These are phyloP conservation scores for Heracleum sosnowskyi DNA, from an alignment of 129 eudicot genomes.

Conservation along the genomic window DNA sequence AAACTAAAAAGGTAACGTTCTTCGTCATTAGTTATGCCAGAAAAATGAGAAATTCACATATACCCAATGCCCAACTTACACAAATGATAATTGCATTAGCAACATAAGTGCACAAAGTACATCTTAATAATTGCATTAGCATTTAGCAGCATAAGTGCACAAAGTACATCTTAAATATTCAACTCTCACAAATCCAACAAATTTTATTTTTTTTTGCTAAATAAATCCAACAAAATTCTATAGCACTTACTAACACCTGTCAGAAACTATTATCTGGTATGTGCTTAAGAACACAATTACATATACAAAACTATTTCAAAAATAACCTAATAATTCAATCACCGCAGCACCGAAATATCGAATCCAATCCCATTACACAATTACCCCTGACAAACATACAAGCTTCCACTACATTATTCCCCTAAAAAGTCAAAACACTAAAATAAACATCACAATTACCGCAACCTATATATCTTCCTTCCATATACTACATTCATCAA, in stretches of 20 bases:
- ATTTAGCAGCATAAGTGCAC: not conserved
- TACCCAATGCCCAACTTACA: not conserved
- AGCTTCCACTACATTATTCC: not conserved
- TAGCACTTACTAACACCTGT: not conserved
- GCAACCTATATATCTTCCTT: too few species aligned
- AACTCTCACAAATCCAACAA: not conserved
- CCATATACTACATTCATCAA: not conserved
- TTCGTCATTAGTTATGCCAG: not conserved
- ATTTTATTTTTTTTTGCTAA: too few species aligned
- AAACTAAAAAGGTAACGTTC: too few species aligned
- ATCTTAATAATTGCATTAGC: not conserved
- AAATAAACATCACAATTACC: not conserved
- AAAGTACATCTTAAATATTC: not conserved
- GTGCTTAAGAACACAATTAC: not conserved
- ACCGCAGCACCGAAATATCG: not conserved
- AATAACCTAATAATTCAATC: not conserved
- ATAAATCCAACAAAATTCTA: not conserved
- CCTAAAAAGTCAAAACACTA: not conserved
- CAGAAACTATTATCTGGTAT: not conserved
- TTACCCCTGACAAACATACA: not conserved
- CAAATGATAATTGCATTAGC: not conserved
- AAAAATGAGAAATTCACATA: not conserved
- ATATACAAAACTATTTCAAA: too few species aligned
- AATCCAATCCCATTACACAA: not conserved
- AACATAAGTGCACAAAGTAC: not conserved